These are phyloP conservation scores for Coemansia sp. DNA, from an alignment of 192 early-diverging fungal genomes.

Conservation along the genomic window DNA sequence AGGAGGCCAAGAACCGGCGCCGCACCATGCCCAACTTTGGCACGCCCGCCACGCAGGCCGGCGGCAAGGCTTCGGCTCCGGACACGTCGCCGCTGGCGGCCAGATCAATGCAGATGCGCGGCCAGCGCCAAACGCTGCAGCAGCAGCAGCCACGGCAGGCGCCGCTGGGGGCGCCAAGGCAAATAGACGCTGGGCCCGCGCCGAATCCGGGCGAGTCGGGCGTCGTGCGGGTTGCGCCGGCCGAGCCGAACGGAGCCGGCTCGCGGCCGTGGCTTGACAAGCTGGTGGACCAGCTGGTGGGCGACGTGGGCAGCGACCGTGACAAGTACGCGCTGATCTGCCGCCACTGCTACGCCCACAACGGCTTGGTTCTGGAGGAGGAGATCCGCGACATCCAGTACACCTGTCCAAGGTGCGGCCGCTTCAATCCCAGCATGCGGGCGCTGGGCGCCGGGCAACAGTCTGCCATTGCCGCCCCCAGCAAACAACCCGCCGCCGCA, in stretches of 20 bases:
- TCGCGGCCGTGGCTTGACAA: conserved; percentile 80
- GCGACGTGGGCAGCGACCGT: conserved; percentile 77
- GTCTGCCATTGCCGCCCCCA: background rate
- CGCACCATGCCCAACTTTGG: conserved; percentile 56
- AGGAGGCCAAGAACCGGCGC: conserved; percentile 35
- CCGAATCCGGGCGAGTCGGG: conserved; percentile 10
- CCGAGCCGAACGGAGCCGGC: background rate
- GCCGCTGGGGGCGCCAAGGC: background rate
- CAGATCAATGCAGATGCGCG: background rate
- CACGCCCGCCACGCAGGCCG: conserved; percentile 72
- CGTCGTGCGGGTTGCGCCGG: conserved; percentile 24
- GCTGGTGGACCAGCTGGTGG: conserved; percentile 86
- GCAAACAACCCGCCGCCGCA: background rate
- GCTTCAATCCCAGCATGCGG: conserved; percentile 44
- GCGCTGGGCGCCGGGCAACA: conserved; percentile 11
- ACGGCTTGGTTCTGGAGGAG: conserved; percentile 82
- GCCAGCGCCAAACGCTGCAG: background rate
- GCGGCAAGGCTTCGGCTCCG: conserved; percentile 55
- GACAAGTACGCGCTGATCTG: conserved; percentile 94
- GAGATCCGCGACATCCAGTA: conserved; percentile 69
- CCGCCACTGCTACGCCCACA: conserved; percentile 83
- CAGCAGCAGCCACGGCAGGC: background rate
- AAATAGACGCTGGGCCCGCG: background rate
- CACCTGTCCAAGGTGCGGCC: conserved; percentile 48
- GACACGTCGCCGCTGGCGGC: conserved; percentile 57